phyloP scores from a whole-genome alignment of 2,329 filamentous ascomycete species.

The Ophiostoma piceae region DNA sequence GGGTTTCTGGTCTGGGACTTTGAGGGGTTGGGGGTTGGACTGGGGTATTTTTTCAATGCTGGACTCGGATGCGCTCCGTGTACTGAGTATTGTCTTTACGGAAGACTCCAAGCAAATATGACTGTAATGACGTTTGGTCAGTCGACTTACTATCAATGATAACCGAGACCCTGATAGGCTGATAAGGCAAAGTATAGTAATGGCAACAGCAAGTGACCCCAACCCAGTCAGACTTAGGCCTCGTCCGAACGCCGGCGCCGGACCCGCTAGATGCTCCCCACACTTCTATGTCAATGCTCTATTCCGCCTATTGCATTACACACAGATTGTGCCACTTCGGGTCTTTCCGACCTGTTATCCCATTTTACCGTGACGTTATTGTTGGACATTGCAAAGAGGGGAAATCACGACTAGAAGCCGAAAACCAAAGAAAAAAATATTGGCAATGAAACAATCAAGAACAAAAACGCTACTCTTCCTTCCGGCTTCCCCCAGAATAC shows the following conservation, averaged over 20 bases:
- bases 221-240: background rate
- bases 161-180: background rate
- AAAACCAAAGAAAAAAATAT: background rate
- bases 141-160: background rate
- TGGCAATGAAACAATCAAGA: background rate
- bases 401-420: background rate
- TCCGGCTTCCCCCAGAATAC: background rate
- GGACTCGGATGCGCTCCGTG: background rate
- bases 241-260: background rate
- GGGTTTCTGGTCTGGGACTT: background rate
- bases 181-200: background rate
- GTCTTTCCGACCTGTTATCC: background rate
- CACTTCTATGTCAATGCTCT: background rate
- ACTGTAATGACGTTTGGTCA: background rate
- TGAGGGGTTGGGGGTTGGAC: background rate
- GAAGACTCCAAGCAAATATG: background rate
- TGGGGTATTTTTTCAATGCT: background rate
- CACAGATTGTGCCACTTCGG: slow-evolving; percentile 6
- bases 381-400: background rate
- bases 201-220: background rate
- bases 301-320: slow-evolving; percentile 8
- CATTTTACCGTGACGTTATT: background rate
- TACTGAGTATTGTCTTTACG: background rate
- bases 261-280: background rate
- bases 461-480: background rate